Percentiles rank a stretch among this genome's conserved stretches.
These are phyloP conservation scores for Euphrasia confusa DNA, from an alignment of 257 asterid species.

Conservation along the genomic window DNA sequence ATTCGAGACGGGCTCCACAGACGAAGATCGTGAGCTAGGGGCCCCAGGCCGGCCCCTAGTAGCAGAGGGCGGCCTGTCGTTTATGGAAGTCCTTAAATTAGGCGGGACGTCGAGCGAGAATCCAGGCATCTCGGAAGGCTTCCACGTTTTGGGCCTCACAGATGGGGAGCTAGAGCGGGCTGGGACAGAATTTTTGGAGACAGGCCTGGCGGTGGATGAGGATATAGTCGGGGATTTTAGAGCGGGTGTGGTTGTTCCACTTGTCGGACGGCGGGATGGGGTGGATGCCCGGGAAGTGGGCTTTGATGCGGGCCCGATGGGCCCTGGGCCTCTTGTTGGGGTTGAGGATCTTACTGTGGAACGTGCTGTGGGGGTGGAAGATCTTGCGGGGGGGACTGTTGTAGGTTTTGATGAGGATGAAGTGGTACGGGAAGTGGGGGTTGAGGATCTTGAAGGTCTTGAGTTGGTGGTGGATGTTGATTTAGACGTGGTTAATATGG, in stretches of 20 bases:
- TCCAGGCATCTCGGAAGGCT: conserved; percentile 96
- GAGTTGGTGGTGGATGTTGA: conserved; percentile 37
- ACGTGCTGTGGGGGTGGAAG: conserved; percentile 84
- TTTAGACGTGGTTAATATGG: conserved; percentile 40
- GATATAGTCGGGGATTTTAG: conserved; percentile 27
- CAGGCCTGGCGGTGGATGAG: neutral
- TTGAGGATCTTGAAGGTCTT: conserved; percentile 78
- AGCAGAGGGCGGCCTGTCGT: conserved; percentile 87
- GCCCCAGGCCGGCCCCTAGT: conserved; percentile 98
- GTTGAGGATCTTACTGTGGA: conserved; percentile 73
- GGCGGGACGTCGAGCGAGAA: conserved; percentile 96
- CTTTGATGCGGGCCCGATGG: conserved; percentile 55
- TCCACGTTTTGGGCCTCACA: conserved; percentile 81
- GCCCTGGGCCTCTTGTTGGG: conserved; percentile 62
- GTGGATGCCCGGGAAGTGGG: conserved; percentile 77
- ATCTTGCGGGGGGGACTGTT: conserved; percentile 58
- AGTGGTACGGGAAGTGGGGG: conserved; percentile 75
- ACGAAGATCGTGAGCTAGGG: conserved; percentile 74
- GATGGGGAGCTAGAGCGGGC: conserved; percentile 73
- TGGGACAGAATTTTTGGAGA: conserved; percentile 40
- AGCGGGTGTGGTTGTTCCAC: conserved; percentile 34
- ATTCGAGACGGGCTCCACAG: conserved; percentile 73
- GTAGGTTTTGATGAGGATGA: conserved; percentile 51
- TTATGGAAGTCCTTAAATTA: conserved; percentile 75
- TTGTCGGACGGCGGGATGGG: conserved; percentile 68